Conservation (phyloP, 208 protist genomes). For the Leishmania tarentolae region DNA sequence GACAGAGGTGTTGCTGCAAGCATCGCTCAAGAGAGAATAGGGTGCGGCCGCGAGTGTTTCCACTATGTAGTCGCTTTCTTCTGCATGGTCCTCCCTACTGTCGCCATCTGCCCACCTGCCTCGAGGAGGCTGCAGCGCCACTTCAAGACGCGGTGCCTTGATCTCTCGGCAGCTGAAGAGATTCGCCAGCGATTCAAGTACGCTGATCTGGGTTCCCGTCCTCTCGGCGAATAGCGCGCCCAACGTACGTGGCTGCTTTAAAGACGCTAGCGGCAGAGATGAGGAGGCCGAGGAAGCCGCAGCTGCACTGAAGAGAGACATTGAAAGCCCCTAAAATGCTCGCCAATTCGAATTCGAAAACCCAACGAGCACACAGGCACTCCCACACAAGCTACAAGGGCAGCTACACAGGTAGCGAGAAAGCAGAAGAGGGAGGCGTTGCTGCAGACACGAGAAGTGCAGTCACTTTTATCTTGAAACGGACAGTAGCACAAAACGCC, state of each 20-base stretch:
- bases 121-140: not conserved
- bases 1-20: not conserved
- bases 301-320: not conserved
- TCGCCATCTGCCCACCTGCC: not conserved
- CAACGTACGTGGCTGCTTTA: not conserved
- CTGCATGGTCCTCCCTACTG: too few species aligned
- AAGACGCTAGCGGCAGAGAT: not conserved
- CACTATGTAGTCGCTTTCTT: slow-evolving; percentile 10
- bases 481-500: not conserved
- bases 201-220: not conserved
- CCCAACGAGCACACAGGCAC: not conserved
- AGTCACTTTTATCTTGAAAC: not conserved
- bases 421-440: not conserved
- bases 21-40: slow-evolving; percentile 9
- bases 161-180: slow-evolving; percentile 6
- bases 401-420: not conserved
- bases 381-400: too few species aligned
- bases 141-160: not conserved
- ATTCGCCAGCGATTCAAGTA: slow-evolving; percentile 6
- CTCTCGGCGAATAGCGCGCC: not conserved
- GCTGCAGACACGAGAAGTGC: not conserved
- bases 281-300: not conserved
- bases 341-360: too few species aligned
- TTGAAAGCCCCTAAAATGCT: not conserved
- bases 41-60: slow-evolving; percentile 10